Evolutionary conservation across 331 rosid species (phyloP).

Genomic region (Pyracantha coccinea): DNA sequence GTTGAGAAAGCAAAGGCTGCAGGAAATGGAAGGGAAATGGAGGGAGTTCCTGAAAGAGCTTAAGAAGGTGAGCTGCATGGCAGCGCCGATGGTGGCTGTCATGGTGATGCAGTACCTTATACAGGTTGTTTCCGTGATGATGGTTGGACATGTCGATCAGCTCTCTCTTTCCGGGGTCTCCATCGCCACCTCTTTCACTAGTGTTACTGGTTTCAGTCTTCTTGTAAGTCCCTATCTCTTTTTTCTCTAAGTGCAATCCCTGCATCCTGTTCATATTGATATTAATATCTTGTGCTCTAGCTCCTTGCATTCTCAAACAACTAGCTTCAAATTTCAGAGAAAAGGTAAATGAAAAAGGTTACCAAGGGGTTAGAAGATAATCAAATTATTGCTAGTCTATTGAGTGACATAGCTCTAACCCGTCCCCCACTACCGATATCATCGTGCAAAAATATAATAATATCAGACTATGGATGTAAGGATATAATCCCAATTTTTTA

Average conservation of each 20-base stretch:
- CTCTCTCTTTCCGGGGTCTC: conserved; percentile 35
- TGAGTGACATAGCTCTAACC: too few relatives aligned
- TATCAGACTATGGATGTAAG: too few relatives aligned
- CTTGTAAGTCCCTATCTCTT: conserved; percentile 19
- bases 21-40: conserved; percentile 2
- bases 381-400: too few relatives aligned
- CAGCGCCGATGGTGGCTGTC: not conserved
- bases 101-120: conserved; percentile 3
- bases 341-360: too few relatives aligned
- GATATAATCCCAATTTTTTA: too few relatives aligned
- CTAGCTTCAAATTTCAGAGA: not conserved
- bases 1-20: not conserved
- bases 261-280: not conserved
- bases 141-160: conserved; percentile 45
- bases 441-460: too few relatives aligned
- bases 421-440: too few relatives aligned
- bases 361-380: too few relatives aligned
- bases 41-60: conserved; percentile 4
- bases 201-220: conserved; percentile 45
- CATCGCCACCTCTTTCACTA: conserved; percentile 38
- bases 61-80: not conserved
- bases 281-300: not conserved
- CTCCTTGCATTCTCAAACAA: not conserved
- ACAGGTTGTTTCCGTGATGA: conserved; percentile 26
- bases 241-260: not conserved